Percentiles rank a stretch among this genome's conserved stretches.
These are phyloP conservation scores for Fusarium torulosum DNA, from an alignment of 2,329 filamentous ascomycete species.

Conservation along the genomic window DNA sequence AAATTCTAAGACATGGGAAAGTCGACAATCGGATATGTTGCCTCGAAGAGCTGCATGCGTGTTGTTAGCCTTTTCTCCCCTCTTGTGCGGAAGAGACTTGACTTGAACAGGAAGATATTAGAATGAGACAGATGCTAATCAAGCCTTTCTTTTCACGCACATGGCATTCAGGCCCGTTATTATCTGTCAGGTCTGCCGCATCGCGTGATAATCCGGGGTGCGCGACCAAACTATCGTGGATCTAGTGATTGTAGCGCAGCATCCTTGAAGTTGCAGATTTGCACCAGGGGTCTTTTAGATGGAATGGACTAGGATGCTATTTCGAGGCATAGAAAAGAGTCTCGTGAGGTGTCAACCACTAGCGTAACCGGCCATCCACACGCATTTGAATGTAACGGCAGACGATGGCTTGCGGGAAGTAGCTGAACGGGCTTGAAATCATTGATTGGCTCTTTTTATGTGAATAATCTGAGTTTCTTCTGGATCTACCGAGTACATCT, in stretches of 20 bases:
- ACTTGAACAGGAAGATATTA: background rate
- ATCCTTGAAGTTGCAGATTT: conserved; percentile 36
- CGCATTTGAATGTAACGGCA: background rate
- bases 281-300: conserved; percentile 10
- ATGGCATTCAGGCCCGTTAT: conserved; percentile 10
- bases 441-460: background rate
- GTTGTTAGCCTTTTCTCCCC: conserved; percentile 4
- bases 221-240: conserved; percentile 29
- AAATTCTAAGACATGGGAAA: conserved; percentile 27
- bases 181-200: background rate
- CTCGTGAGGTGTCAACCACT: conserved; percentile 1
- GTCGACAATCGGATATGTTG: conserved; percentile 21
- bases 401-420: conserved; percentile 11
- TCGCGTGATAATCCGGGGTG: conserved; percentile 4
- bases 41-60: conserved; percentile 1
- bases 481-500: background rate
- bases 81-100: background rate
- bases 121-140: conserved; percentile 4
- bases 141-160: conserved; percentile 25
- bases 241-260: conserved; percentile 7
- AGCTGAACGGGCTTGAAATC: conserved; percentile 7
- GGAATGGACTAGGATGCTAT: conserved; percentile 6
- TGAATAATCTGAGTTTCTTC: background rate
- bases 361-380: background rate
- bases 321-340: conserved; percentile 5